phyloP scores from a whole-genome alignment of 1,284 basidiomycete genomes.

The Cystobasidium slooffiae region DNA sequence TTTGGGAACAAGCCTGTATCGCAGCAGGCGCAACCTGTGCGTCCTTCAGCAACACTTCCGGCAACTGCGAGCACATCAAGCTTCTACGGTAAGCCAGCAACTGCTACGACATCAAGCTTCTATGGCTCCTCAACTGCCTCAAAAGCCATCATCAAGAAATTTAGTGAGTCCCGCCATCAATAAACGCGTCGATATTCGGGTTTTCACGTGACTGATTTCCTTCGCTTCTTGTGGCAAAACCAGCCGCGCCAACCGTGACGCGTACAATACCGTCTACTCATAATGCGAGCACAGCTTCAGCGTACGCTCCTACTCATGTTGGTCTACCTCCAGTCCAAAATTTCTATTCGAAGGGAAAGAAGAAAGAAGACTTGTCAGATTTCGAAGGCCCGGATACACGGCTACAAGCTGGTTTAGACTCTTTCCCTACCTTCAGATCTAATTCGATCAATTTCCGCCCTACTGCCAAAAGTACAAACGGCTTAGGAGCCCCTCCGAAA shows the following conservation, averaged over 20 bases:
- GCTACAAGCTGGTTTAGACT: constrained; percentile 2
- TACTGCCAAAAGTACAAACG: constrained; percentile 30
- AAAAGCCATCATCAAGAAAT: constrained; percentile 5
- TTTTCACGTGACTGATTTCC: constrained; percentile 17
- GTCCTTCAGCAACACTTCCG: not conserved
- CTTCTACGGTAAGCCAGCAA: constrained; percentile 28
- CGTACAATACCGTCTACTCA: not conserved
- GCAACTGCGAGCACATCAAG: not conserved
- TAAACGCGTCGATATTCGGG: not conserved
- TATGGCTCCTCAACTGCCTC: constrained; percentile 3
- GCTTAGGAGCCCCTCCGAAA: not conserved
- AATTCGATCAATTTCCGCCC: not conserved
- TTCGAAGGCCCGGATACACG: constrained; percentile 15
- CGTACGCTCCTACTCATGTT: not conserved
- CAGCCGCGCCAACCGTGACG: constrained; percentile 18
- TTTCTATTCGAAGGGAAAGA: constrained; percentile 4
- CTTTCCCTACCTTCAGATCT: not conserved
- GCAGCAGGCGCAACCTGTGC: not conserved
- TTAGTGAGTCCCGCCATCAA: constrained; percentile 39
- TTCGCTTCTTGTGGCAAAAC: not conserved
- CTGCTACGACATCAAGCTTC: constrained; percentile 53
- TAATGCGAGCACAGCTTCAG: not conserved
- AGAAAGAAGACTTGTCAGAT: constrained; percentile 15
- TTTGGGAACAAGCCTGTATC: constrained; percentile 56
- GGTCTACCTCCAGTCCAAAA: constrained; percentile 9